Conservation (phyloP, 192 early-diverging fungal genomes). For the Entrophospora sp. region DNA sequence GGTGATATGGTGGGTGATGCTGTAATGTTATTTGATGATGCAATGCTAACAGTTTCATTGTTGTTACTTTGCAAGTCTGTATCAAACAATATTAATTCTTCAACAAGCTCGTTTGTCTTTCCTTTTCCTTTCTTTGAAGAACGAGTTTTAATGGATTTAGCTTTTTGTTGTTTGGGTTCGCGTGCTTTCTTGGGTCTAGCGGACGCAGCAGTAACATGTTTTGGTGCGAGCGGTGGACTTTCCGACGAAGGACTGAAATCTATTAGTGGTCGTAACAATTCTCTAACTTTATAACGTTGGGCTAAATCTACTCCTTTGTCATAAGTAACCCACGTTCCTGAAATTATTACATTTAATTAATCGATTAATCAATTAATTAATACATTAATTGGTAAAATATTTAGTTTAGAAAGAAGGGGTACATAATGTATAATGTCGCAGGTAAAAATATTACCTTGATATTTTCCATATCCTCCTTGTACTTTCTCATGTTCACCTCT, state of each 20-base stretch:
- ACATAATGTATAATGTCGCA: too few species aligned
- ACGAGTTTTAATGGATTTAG: slow-evolving; percentile 28
- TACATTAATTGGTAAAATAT: too few species aligned
- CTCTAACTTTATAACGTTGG: slow-evolving; percentile 63
- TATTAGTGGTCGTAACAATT: slow-evolving; percentile 64
- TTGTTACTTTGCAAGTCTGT: slow-evolving; percentile 19
- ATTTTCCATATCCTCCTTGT: slow-evolving; percentile 97
- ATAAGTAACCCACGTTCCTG: slow-evolving; percentile 77
- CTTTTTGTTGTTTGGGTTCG: slow-evolving; percentile 14
- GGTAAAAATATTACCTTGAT: too few species aligned
- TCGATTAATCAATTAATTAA: too few species aligned
- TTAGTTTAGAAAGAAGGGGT: too few species aligned
- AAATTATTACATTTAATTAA: too few species aligned
- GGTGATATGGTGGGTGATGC: too few species aligned
- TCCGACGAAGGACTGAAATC: slow-evolving; percentile 58
- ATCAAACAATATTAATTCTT: background rate
- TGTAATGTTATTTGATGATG: slow-evolving; percentile 7
- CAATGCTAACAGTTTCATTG: slow-evolving; percentile 21
- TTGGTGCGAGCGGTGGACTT: slow-evolving; percentile 43
- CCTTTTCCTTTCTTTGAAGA: slow-evolving; percentile 12
- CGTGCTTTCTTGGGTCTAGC: slow-evolving; percentile 32
- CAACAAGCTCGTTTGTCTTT: background rate
- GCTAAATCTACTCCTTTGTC: slow-evolving; percentile 70
- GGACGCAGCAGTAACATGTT: slow-evolving; percentile 39
- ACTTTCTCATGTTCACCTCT: too few species aligned